Base-by-base conservation (phyloP, 2,329 filamentous ascomycete species). In the Hirsutella thompsonii region DNA sequence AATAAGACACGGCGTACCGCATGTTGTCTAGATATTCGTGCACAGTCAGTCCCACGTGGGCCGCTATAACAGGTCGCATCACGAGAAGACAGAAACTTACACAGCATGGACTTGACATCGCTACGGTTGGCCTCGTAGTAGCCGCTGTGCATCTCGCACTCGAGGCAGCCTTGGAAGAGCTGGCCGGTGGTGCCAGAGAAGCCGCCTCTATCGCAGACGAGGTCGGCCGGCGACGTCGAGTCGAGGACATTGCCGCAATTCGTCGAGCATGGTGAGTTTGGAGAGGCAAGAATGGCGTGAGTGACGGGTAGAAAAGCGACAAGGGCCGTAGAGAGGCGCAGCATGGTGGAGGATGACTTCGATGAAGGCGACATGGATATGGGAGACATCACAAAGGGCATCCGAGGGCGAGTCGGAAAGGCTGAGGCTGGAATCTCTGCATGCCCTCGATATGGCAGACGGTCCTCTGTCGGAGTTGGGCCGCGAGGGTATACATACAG, bases 221-320 rank as follows among this genome's bases (percentile, higher is more conserved):
- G 57, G 46, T 76, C 71, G 40, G 61, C 58, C 4, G 47, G 34
- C 1, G 66, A 58, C 0, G 71, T 76, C 5, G 58, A 48, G 11
- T 60, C 56, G 30, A 72, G 61, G 4, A 70, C 65, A 43, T 77
- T 78, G 52, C 74, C 74, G 53, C 74, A 78, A 28, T 62, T 56
- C 20, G 57, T 55, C 29, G 58, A 55, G 55, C 74, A 78, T 14
- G 68, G 64, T 19, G 74, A 78, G 28, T 58, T 57, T 0, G 61
- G 48, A 0, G 68, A 57, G 35, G 70, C 68, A 26, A 70, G 54
- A 20, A 76, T 49, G 6, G 58, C 54, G 14, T 38, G 45, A 10
- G 43, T 49, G 8, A 41, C 46, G n/a, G 47, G 48, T 38, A 54
- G 38, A 28, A 46, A 11, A 14, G n/a, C 14, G 5, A 21, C 3